These are phyloP conservation scores for Crithidia fasciculata DNA, from an alignment of 208 protist genomes.

Conservation along the genomic window DNA sequence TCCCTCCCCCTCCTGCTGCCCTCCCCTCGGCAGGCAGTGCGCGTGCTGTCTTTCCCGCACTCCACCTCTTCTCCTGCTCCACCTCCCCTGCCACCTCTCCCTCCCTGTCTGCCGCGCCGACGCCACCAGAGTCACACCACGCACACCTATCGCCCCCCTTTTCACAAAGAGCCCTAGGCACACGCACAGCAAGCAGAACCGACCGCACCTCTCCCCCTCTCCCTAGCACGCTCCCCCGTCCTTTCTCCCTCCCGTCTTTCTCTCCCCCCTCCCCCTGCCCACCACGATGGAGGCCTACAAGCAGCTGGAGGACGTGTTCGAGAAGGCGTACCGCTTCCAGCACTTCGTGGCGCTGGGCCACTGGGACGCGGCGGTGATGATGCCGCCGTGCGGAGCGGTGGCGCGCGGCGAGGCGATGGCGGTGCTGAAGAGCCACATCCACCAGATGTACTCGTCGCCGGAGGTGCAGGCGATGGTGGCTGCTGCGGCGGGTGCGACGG, in stretches of 20 bases:
- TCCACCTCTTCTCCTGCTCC: too few relatives aligned
- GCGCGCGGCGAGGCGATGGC: constrained; percentile 45
- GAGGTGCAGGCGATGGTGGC: constrained; percentile 20
- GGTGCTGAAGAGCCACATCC: constrained; percentile 32
- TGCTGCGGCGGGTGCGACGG: not conserved
- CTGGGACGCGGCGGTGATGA: constrained; percentile 57
- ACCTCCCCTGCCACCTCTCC: too few relatives aligned
- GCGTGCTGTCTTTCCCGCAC: too few relatives aligned
- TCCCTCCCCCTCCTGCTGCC: too few relatives aligned
- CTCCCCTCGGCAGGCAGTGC: too few relatives aligned
- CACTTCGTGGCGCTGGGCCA: constrained; percentile 34
- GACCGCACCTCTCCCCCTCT: too few relatives aligned
- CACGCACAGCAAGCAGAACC: too few relatives aligned
- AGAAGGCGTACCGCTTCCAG: constrained; percentile 40
- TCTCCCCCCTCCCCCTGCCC: not conserved
- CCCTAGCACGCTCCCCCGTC: not conserved
- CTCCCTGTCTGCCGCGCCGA: too few relatives aligned
- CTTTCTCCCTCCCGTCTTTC: not conserved
- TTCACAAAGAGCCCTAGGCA: too few relatives aligned
- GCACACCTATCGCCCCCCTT: too few relatives aligned
- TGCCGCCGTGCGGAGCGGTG: constrained; percentile 49
- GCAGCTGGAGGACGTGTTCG: constrained; percentile 40
- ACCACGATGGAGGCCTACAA: constrained; percentile 16
- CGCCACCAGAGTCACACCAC: too few relatives aligned
- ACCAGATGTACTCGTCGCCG: constrained; percentile 36